phyloP scores from a whole-genome alignment of 2,329 filamentous ascomycete species.

The Pseudocercospora crystallina region DNA sequence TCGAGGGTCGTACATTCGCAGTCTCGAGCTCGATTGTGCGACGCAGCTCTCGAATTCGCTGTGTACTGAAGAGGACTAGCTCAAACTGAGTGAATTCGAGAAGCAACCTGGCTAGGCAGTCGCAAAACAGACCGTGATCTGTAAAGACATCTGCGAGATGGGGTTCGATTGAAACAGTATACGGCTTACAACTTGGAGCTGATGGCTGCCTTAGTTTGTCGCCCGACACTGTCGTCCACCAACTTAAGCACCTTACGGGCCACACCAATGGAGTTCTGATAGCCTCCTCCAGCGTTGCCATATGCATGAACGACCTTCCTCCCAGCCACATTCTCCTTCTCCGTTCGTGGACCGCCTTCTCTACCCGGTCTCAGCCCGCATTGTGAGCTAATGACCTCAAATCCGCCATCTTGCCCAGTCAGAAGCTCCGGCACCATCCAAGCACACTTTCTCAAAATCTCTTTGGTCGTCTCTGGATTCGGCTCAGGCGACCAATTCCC shows the following conservation, averaged over 20 bases:
- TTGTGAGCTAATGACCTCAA: constrained; percentile 46
- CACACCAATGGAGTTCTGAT: constrained; percentile 35
- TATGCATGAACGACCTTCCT: constrained; percentile 47
- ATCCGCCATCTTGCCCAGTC: constrained; percentile 36
- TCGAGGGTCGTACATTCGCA: no score
- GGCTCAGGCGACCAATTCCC: constrained; percentile 36
- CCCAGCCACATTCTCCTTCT: constrained; percentile 38
- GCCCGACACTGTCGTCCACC: constrained; percentile 29
- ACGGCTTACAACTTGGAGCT: constrained; percentile 19
- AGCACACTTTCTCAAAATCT: constrained; percentile 39
- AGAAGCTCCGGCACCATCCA: constrained; percentile 39
- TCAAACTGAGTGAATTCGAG: no score
- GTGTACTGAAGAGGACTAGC: no score
- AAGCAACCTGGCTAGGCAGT: no score
- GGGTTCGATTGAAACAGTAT: no score
- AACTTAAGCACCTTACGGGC: constrained; percentile 30
- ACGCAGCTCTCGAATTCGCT: no score
- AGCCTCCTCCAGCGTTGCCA: constrained; percentile 50
- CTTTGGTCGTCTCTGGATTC: constrained; percentile 35
- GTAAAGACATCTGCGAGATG: no score
- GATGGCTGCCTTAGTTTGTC: not conserved
- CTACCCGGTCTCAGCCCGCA: constrained; percentile 48
- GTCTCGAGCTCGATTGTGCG: no score
- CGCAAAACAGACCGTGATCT: no score
- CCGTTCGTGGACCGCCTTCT: constrained; percentile 44